These are phyloP conservation scores for Starmerella floris DNA, from an alignment of 805 yeast species.

Conservation along the genomic window DNA sequence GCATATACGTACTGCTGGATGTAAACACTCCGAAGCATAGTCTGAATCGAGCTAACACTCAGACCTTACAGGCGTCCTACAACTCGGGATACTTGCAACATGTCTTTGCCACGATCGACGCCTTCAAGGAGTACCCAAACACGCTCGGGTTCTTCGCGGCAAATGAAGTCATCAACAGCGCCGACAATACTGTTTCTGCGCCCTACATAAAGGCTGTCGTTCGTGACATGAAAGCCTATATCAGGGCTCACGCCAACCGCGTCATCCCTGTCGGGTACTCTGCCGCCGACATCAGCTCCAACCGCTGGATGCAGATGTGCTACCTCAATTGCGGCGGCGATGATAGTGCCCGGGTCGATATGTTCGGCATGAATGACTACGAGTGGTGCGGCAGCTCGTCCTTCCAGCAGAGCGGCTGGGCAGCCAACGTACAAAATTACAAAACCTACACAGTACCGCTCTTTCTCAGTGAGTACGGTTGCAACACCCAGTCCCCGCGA, in stretches of 20 bases:
- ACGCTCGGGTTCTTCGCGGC: constrained; percentile 92
- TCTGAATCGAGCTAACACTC: constrained; percentile 59
- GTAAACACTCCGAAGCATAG: constrained; percentile 74
- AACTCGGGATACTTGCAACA: constrained; percentile 73
- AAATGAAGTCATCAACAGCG: constrained; percentile 83
- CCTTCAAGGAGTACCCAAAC: constrained; percentile 64
- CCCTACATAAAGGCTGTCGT: constrained; percentile 92
- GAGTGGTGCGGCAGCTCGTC: constrained; percentile 87
- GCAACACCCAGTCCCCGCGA: constrained; percentile 66
- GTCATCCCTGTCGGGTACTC: constrained; percentile 86
- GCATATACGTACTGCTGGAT: constrained; percentile 84
- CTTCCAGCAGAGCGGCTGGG: constrained; percentile 58
- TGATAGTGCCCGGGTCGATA: constrained; percentile 63
- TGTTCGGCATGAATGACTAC: constrained; percentile 88
- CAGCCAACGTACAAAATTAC: constrained; percentile 52
- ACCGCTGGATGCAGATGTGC: constrained; percentile 61
- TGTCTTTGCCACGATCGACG: constrained; percentile 79
- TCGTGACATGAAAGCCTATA: constrained; percentile 73
- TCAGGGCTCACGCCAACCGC: constrained; percentile 50
- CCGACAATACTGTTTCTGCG: constrained; percentile 75
- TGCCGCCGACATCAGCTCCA: constrained; percentile 75
- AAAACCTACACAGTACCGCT: constrained; percentile 60
- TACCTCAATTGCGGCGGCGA: constrained; percentile 86
- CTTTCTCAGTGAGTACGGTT: constrained; percentile 80
- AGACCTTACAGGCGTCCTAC: constrained; percentile 53